Conservation (phyloP, 257 asterid genomes). For the Henckelia pumila region DNA sequence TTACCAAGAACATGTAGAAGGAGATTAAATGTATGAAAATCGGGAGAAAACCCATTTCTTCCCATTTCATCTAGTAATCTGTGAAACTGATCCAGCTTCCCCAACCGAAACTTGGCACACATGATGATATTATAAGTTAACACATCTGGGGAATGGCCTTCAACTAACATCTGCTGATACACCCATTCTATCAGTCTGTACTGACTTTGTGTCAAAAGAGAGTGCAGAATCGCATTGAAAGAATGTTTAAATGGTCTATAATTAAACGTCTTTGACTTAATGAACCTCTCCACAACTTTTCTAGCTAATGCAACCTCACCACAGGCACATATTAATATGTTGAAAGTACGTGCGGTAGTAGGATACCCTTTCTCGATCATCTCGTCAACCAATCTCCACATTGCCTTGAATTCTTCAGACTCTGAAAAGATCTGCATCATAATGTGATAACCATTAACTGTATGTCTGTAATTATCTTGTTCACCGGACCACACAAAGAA, state of each 20-base stretch:
- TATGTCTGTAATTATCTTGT: conserved; percentile 70
- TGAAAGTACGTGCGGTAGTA: conserved; percentile 84
- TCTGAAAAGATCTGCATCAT: conserved; percentile 79
- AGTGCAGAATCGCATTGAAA: conserved; percentile 74
- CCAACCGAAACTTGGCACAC: conserved; percentile 83
- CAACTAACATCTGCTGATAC: conserved; percentile 69
- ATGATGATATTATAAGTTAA: conserved; percentile 79
- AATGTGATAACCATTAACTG: conserved; percentile 59
- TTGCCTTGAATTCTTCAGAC: conserved; percentile 82
- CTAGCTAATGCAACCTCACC: conserved; percentile 89
- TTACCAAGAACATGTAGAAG: conserved; percentile 88
- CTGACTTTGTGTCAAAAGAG: conserved; percentile 58
- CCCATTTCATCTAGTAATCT: conserved; percentile 86
- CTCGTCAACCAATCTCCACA: conserved; percentile 87
- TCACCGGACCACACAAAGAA: conserved; percentile 87
- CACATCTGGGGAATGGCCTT: conserved; percentile 81
- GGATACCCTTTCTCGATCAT: conserved; percentile 83
- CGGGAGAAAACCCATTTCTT: conserved; percentile 70
- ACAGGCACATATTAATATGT: conserved; percentile 78
- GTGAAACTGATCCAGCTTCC: conserved; percentile 81
- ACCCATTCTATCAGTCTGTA: conserved; percentile 93
- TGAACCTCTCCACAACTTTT: conserved; percentile 80
- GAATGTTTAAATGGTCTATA: conserved; percentile 82
- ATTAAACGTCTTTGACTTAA: conserved; percentile 71
- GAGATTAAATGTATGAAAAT: conserved; percentile 79